A percentile compares a stretch with the other conserved stretches of the same genome.
These are phyloP conservation scores for Podospora didyma DNA, from an alignment of 495 filamentous ascomycete genomes.

Conservation along the genomic window DNA sequence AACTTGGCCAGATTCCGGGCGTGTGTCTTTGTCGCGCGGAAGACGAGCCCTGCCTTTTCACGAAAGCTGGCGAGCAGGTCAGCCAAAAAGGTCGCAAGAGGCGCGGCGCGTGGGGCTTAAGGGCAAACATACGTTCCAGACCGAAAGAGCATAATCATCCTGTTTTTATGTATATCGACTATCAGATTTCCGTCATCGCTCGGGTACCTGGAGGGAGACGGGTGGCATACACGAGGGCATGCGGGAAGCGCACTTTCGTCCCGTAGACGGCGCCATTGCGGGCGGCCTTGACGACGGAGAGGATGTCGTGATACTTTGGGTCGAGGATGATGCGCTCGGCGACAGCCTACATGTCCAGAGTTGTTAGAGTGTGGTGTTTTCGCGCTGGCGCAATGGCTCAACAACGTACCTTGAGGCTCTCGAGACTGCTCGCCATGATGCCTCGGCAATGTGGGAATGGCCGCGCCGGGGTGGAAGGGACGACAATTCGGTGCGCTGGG, in stretches of 20 bases:
- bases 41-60: slow-evolving; percentile 71
- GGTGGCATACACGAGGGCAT: slow-evolving; percentile 77
- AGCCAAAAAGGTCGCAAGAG: neutral
- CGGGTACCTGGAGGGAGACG: neutral
- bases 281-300: slow-evolving; percentile 81
- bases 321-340: slow-evolving; percentile 73
- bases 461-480: neutral
- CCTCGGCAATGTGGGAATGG: slow-evolving; percentile 27
- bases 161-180: slow-evolving; percentile 25
- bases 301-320: slow-evolving; percentile 73
- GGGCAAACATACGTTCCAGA: slow-evolving; percentile 62
- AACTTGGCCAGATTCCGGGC: slow-evolving; percentile 89
- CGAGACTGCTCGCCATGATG: slow-evolving; percentile 30
- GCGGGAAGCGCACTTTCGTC: slow-evolving; percentile 96
- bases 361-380: slow-evolving; percentile 9
- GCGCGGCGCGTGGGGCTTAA: neutral
- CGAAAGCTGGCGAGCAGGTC: slow-evolving; percentile 51
- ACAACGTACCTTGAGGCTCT: slow-evolving; percentile 30
- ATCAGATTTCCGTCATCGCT: slow-evolving; percentile 41
- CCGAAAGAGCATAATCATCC: slow-evolving; percentile 94
- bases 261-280: slow-evolving; percentile 98
- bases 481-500: slow-evolving; percentile 18
- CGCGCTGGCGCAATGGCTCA: neutral
- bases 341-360: slow-evolving; percentile 30
- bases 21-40: slow-evolving; percentile 84